Evolutionary conservation across 1,284 basidiomycete genomes (phyloP).

Genomic region (Pulveroboletus ridleyi): DNA sequence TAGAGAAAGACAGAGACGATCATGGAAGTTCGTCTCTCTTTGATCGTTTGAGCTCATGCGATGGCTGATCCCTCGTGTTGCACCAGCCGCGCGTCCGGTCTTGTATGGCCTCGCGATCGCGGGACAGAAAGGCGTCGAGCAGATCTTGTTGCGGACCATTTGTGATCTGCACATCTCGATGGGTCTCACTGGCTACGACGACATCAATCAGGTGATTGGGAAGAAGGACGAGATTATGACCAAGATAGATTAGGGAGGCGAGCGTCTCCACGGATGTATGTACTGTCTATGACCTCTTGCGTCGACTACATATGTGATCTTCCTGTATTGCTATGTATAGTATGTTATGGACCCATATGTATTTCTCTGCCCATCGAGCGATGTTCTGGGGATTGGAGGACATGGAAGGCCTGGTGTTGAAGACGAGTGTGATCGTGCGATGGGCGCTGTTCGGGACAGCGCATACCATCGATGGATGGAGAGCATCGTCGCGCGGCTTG

Average conservation of each 20-base stretch:
- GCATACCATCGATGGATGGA: constrained; percentile 9
- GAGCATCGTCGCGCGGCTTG: too few relatives aligned
- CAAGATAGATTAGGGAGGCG: constrained; percentile 20
- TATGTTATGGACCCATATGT: too few relatives aligned
- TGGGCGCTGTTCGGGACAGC: constrained; percentile 26
- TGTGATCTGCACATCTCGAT: constrained; percentile 68
- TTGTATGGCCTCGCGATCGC: constrained; percentile 68
- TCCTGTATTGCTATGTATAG: too few relatives aligned
- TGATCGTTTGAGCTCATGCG: not conserved
- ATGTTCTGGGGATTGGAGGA: too few relatives aligned
- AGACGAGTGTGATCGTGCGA: constrained; percentile 38
- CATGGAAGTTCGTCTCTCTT: constrained; percentile 50
- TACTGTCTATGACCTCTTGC: too few relatives aligned
- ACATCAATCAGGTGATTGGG: constrained; percentile 54
- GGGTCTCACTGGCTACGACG: constrained; percentile 53
- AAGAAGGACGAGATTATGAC: constrained; percentile 42
- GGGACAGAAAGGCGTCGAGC: constrained; percentile 70
- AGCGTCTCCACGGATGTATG: too few relatives aligned
- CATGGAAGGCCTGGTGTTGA: constrained; percentile 23
- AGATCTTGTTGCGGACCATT: constrained; percentile 65
- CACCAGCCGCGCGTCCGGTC: constrained; percentile 62
- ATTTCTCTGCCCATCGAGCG: too few relatives aligned
- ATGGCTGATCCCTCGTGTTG: not conserved
- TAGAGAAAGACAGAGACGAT: too few relatives aligned
- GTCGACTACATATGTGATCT: too few relatives aligned